Percentiles rank a stretch among this genome's conserved stretches.
These are phyloP conservation scores for Hevea brasiliensis DNA, from an alignment of 345 rosid genomes.

Conservation along the genomic window DNA sequence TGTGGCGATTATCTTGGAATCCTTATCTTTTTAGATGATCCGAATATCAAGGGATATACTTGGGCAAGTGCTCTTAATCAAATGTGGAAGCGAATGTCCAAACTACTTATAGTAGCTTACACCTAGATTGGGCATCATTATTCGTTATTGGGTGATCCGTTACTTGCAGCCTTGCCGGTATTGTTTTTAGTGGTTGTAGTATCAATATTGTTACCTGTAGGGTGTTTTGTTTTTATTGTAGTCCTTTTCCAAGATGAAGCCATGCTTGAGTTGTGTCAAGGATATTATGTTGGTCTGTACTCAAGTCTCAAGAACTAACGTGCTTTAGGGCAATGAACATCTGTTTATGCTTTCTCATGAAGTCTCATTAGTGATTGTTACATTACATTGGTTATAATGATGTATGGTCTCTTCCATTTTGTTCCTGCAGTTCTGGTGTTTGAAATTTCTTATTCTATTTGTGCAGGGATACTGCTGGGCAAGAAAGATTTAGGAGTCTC, in stretches of 20 bases:
- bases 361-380: neutral
- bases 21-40: too few relatives aligned
- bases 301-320: neutral
- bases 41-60: too few relatives aligned
- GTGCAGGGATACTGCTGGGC: constrained; percentile 94
- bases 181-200: too few relatives aligned
- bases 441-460: constrained; percentile 11
- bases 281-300: neutral
- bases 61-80: too few relatives aligned
- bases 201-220: neutral
- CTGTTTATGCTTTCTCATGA: neutral
- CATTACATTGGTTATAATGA: neutral
- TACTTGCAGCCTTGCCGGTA: too few relatives aligned
- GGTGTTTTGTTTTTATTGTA: neutral
- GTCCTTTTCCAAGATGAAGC: neutral
- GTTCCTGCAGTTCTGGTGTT: constrained; percentile 4
- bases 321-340: neutral
- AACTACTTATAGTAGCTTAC: too few relatives aligned
- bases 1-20: too few relatives aligned
- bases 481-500: constrained; percentile 92
- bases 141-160: too few relatives aligned
- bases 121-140: too few relatives aligned
- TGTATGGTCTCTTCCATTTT: neutral
- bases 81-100: too few relatives aligned
- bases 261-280: neutral